Conservation (phyloP, 768 basidiomycete genomes). For the Hygrocybe punicea region DNA sequence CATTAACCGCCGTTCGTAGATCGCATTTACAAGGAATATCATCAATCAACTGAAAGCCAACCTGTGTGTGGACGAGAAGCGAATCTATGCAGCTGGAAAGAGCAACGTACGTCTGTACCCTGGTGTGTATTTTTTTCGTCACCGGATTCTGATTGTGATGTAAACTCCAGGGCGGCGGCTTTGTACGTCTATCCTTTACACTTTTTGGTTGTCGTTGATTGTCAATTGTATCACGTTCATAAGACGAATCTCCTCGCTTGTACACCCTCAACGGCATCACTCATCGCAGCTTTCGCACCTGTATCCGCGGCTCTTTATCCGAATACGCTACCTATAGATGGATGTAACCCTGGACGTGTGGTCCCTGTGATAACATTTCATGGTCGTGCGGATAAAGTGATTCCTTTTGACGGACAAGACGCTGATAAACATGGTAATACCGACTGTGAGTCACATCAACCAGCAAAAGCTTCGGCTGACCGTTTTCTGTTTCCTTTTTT, state of each 20-base stretch:
- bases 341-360: constrained; percentile 10
- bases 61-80: constrained; percentile 16
- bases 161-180: constrained; percentile 14
- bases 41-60: constrained; percentile 10
- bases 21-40: constrained; percentile 12
- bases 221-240: background rate
- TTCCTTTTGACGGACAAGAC: constrained; percentile 16
- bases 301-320: constrained; percentile 18
- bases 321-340: constrained; percentile 11
- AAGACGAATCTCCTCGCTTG: constrained; percentile 21
- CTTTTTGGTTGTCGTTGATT: background rate
- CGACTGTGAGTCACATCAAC: background rate
- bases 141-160: background rate
- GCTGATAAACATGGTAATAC: background rate
- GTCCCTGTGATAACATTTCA: constrained; percentile 18
- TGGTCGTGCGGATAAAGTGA: constrained; percentile 10
- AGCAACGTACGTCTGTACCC: constrained; percentile 12
- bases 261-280: constrained; percentile 5
- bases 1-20: background rate
- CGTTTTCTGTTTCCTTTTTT: background rate
- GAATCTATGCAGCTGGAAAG: constrained; percentile 19
- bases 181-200: constrained; percentile 12
- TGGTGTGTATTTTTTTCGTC: background rate
- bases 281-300: constrained; percentile 19
- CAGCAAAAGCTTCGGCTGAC: background rate